Evolutionary conservation across 2,329 filamentous ascomycete species (phyloP), one percentile per base, ranked within the genome.

Genomic region (Stylonectria norvegica): DNA sequence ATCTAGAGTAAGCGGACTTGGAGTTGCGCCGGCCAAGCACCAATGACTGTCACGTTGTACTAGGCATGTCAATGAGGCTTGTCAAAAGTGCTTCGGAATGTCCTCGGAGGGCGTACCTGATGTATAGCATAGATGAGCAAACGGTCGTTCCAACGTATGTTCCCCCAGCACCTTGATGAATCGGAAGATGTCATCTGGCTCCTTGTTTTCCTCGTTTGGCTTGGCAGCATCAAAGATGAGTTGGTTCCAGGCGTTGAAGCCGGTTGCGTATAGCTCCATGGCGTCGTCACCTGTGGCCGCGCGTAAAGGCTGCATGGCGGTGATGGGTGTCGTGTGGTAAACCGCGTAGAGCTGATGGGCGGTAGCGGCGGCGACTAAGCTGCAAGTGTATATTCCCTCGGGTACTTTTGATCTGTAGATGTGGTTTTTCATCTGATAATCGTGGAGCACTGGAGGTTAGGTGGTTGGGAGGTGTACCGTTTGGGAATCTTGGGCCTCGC

Each of bases 241-340:
- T 51, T 82, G 78, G 40, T 62, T 60, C 75, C 75, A 82, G 38
- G 76, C 75, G 53, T 83, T 82, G 61, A 78, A 73, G 28, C 79
- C 79, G 3, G 72, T 50, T 29, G 71, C 75, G 53, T 74, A 76
- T 5, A 83, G 58, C 37, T 73, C 64, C 74, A 78, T 70, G 17
- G 10, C 17, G 16, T 41, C 19, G 11, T 39, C 22, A 16, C 17
- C 22, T 3, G 15, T 15, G 5, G 39, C 28, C 1, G 20, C 4
- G n/a, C 41, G 42, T 7, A 48, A 5, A 4, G 46, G 44, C 9
- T 55, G 23, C 41, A 45, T 52, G 14, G 1, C 16, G 32, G 30
- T 32, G 30, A 32, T 32, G 30, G 27, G 27, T 14, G 11, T 29
- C 5, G 27, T 5, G n/a, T 29, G 27, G n/a, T n/a, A n/a, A n/a